Percentiles rank a stretch among this genome's conserved stretches.
Conservation (phyloP, 768 basidiomycete species). For the Naganishia randhawae region DNA sequence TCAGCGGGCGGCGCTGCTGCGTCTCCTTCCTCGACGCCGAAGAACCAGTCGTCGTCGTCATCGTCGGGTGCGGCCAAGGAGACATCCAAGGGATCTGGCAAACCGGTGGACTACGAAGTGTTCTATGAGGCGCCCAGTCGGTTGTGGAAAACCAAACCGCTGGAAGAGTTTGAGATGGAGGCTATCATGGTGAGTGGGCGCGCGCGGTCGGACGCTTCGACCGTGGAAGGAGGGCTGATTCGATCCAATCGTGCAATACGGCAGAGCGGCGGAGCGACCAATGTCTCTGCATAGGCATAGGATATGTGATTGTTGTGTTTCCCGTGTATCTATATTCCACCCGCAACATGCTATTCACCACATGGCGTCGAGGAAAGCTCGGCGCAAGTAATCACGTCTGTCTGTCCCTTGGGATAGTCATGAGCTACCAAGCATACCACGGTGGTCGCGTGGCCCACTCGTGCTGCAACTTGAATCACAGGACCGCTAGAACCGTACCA, state of each 20-base stretch:
- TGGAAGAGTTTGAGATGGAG: conserved; percentile 48
- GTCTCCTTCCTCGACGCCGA: conserved; percentile 38
- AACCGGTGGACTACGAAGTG: conserved; percentile 46
- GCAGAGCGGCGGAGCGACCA: conserved; percentile 17
- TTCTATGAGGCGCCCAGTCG: conserved; percentile 49
- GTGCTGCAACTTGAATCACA: no score
- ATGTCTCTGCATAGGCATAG: not conserved
- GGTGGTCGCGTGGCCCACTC: no score
- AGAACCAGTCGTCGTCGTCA: conserved; percentile 33
- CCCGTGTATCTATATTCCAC: no score
- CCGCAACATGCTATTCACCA: no score
- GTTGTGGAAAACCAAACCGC: conserved; percentile 42
- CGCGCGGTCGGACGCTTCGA: no score
- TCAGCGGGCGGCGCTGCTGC: conserved; percentile 30
- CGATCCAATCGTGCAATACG: no score
- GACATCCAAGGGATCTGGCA: conserved; percentile 24
- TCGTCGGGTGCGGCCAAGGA: conserved; percentile 23
- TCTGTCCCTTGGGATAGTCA: no score
- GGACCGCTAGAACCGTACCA: no score
- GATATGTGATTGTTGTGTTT: no score
- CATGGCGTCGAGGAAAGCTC: no score
- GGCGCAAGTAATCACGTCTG: no score
- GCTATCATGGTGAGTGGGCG: conserved; percentile 48
- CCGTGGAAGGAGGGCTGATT: not conserved
- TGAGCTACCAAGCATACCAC: no score